Conservation (phyloP, 1,284 basidiomycete species). For the Moesziomyces globuligerus region DNA sequence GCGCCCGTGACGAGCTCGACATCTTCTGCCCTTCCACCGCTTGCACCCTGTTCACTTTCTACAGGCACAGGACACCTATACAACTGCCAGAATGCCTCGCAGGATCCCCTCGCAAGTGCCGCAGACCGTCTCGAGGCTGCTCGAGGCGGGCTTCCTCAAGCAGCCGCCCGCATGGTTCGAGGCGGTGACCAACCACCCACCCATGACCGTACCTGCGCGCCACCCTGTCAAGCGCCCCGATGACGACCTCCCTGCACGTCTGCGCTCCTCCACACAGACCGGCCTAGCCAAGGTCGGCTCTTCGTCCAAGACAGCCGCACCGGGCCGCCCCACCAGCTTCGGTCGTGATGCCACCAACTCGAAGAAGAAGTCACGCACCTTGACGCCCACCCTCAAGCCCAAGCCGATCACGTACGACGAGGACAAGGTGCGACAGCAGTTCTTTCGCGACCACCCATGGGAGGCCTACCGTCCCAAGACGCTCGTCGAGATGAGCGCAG, state of each 20-base stretch:
- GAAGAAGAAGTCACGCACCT: slow-evolving; percentile 66
- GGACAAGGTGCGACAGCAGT: slow-evolving; percentile 86
- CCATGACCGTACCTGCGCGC: slow-evolving; percentile 82
- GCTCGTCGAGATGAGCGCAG: slow-evolving; percentile 75
- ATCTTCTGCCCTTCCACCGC: too few species aligned
- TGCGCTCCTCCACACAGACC: slow-evolving; percentile 20
- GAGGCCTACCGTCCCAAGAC: slow-evolving; percentile 86
- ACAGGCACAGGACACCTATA: neutral
- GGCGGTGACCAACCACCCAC: slow-evolving; percentile 86
- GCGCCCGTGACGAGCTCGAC: too few species aligned
- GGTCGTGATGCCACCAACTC: slow-evolving; percentile 52
- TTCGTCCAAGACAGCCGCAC: slow-evolving; percentile 16
- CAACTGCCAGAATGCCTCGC: slow-evolving; percentile 74
- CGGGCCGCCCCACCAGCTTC: neutral
- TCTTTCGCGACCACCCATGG: slow-evolving; percentile 96
- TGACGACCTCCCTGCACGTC: slow-evolving; percentile 56
- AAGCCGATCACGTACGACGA: slow-evolving; percentile 81
- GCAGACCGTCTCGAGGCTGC: slow-evolving; percentile 83
- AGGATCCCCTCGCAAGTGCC: slow-evolving; percentile 88
- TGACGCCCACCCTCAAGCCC: slow-evolving; percentile 72
- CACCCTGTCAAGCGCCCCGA: slow-evolving; percentile 73
- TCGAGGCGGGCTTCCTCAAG: slow-evolving; percentile 77
- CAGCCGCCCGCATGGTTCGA: slow-evolving; percentile 84
- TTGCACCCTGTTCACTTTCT: too few species aligned
- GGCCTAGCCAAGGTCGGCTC: slow-evolving; percentile 17